A percentile compares a stretch with the other conserved stretches of the same genome.
Evolutionary conservation across 2,329 filamentous ascomycete species (phyloP).

Genomic region (Alternaria sp.): DNA sequence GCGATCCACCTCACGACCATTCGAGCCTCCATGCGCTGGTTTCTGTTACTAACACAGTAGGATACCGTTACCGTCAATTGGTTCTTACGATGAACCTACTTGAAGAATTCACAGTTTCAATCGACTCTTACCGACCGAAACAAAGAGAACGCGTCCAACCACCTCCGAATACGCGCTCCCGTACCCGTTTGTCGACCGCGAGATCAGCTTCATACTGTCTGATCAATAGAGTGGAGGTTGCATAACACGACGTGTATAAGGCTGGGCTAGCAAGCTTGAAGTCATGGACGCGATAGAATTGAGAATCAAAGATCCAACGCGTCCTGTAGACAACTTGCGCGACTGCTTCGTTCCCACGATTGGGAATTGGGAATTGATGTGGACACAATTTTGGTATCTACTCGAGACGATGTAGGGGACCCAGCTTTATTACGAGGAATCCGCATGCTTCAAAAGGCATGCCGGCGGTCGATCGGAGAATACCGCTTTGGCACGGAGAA

Average conservation of each 20-base stretch:
- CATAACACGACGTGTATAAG: neutral
- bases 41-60: neutral
- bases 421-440: neutral
- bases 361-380: neutral
- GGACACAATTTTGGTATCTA: neutral
- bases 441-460: neutral
- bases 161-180: neutral
- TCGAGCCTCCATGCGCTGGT: neutral
- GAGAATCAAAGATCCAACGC: neutral
- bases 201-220: neutral
- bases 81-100: neutral
- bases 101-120: no score
- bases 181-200: neutral
- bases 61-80: accelerated
- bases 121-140: neutral
- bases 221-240: no score
- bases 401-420: neutral
- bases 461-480: slow-evolving; percentile 2
- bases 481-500: slow-evolving; percentile 1
- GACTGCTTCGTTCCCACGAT: neutral
- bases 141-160: neutral
- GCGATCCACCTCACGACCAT: neutral
- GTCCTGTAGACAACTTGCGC: slow-evolving; percentile 3
- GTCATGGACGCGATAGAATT: neutral
- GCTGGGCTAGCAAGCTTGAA: neutral